Conservation (phyloP, 768 basidiomycete genomes). For the Pisolithus microcarpus region DNA sequence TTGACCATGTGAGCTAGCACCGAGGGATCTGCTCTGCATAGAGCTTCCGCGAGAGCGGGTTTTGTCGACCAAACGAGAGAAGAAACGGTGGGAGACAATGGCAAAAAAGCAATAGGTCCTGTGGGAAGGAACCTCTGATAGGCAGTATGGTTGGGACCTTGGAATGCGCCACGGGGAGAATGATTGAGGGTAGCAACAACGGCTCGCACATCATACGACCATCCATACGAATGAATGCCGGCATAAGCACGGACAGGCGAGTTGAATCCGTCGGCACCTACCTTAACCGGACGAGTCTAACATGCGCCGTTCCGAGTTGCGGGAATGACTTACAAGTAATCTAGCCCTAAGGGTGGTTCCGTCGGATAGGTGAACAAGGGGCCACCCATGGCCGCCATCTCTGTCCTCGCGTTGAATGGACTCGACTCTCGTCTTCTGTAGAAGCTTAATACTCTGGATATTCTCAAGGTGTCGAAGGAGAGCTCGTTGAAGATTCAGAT, state of each 20-base stretch:
- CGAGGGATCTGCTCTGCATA: constrained; percentile 57
- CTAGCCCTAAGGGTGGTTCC: constrained; percentile 59
- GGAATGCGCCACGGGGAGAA: constrained; percentile 52
- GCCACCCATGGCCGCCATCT: constrained; percentile 64
- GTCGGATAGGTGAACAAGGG: constrained; percentile 66
- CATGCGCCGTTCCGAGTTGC: not conserved
- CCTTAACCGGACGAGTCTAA: constrained; percentile 33
- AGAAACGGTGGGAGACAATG: constrained; percentile 67
- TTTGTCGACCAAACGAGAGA: constrained; percentile 94
- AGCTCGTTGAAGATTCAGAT: constrained; percentile 85
- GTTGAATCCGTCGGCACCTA: constrained; percentile 94
- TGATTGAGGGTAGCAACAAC: constrained; percentile 87
- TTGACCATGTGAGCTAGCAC: constrained; percentile 76
- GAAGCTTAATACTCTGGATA: constrained; percentile 48
- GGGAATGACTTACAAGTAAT: constrained; percentile 51
- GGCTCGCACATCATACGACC: constrained; percentile 84
- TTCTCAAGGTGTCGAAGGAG: constrained; percentile 58
- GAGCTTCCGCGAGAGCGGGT: constrained; percentile 64
- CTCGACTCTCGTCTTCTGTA: constrained; percentile 70
- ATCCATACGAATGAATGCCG: constrained; percentile 80
- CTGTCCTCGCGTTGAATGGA: constrained; percentile 45
- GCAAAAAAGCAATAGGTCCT: constrained; percentile 93
- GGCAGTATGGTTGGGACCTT: constrained; percentile 67
- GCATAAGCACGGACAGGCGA: constrained; percentile 89
- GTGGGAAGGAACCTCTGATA: constrained; percentile 94